Percentiles rank a stretch among this genome's conserved stretches.
Evolutionary conservation across 1,284 basidiomycete species (phyloP).

Genomic region (Leccinum pachyderme): DNA sequence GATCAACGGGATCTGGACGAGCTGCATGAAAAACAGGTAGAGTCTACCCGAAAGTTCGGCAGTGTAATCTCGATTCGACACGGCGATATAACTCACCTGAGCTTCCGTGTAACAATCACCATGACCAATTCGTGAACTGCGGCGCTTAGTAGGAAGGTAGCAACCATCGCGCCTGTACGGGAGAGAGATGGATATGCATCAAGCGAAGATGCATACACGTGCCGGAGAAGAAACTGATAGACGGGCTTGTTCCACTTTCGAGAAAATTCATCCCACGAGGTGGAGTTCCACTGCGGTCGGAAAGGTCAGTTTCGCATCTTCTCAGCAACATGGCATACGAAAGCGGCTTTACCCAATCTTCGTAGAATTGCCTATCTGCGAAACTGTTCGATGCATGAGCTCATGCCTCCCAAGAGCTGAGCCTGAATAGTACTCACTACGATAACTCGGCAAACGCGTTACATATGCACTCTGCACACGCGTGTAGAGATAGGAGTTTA

Average conservation of each 20-base stretch:
- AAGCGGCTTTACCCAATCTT: slow-evolving; percentile 74
- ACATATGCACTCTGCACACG: slow-evolving; percentile 80
- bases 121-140: slow-evolving; percentile 94
- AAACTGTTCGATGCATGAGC: slow-evolving; percentile 55
- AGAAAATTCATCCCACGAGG: slow-evolving; percentile 94
- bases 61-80: background rate
- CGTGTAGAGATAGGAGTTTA: background rate
- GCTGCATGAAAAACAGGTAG: slow-evolving; percentile 77
- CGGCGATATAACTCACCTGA: slow-evolving; percentile 47
- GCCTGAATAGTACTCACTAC: slow-evolving; percentile 46
- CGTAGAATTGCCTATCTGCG: slow-evolving; percentile 95
- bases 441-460: slow-evolving; percentile 94
- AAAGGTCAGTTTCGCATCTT: slow-evolving; percentile 1
- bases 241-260: slow-evolving; percentile 95
- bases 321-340: slow-evolving; percentile 1
- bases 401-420: background rate
- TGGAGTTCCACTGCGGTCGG: slow-evolving; percentile 82
- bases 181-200: slow-evolving; percentile 69
- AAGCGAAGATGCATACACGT: slow-evolving; percentile 91
- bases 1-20: slow-evolving; percentile 92
- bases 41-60: slow-evolving; percentile 43
- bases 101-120: slow-evolving; percentile 92
- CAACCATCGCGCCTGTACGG: slow-evolving; percentile 77
- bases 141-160: slow-evolving; percentile 91
- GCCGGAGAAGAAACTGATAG: slow-evolving; percentile 90